phyloP scores from a whole-genome alignment of 2,329 filamentous ascomycete species.

The Hypoxylon sp. region DNA sequence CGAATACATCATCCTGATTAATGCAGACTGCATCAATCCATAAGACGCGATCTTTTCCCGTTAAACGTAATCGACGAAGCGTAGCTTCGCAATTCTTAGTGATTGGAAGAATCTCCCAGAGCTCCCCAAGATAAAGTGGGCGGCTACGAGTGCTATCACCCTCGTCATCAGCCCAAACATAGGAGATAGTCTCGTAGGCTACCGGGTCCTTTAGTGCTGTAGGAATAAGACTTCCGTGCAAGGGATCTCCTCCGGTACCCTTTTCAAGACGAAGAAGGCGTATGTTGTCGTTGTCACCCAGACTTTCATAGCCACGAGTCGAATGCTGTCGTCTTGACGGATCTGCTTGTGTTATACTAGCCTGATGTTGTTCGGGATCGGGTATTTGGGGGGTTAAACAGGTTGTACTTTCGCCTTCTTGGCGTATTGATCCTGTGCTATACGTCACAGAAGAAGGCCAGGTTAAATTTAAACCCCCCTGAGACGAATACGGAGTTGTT shows the following conservation, averaged over 20 bases:
- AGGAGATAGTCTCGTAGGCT: slow-evolving; percentile 2
- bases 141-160: not conserved
- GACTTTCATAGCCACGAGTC: not conserved
- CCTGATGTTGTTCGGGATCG: not conserved
- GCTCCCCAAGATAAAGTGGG: not conserved
- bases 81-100: slow-evolving; percentile 8
- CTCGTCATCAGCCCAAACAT: slow-evolving; percentile 11
- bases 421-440: not conserved
- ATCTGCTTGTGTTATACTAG: not conserved
- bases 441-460: not conserved
- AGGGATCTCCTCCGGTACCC: slow-evolving; percentile 2
- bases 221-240: not conserved
- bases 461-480: not conserved
- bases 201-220: not conserved
- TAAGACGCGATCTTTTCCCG: not conserved
- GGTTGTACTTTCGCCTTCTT: not conserved
- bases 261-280: not conserved
- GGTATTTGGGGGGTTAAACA: not conserved
- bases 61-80: slow-evolving; percentile 1
- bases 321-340: not conserved
- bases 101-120: slow-evolving; percentile 1
- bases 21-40: slow-evolving; percentile 13
- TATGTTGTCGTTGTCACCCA: not conserved
- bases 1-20: not conserved
- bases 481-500: not conserved